phyloP scores from a whole-genome alignment of 768 basidiomycete species.

The Suillus americanus region DNA sequence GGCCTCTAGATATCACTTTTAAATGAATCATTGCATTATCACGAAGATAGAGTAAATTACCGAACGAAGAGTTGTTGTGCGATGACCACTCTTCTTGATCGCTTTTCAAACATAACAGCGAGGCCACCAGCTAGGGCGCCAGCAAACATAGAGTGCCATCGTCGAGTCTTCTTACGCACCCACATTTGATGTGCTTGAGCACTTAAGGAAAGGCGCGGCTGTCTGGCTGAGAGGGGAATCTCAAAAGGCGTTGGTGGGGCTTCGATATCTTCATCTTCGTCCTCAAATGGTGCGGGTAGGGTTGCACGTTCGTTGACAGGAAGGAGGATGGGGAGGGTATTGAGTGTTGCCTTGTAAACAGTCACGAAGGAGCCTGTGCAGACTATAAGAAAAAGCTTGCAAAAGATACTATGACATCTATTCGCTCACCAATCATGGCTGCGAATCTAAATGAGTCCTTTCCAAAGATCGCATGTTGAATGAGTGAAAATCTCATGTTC shows the following conservation, averaged over 20 bases:
- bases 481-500: constrained; percentile 58
- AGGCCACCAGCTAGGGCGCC: constrained; percentile 73
- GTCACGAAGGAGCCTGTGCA: constrained; percentile 67
- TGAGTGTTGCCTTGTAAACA: constrained; percentile 78
- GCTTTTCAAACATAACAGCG: constrained; percentile 78
- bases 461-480: constrained; percentile 84
- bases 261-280: constrained; percentile 25
- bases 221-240: constrained; percentile 30
- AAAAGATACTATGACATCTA: constrained; percentile 3
- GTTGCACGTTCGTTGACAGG: constrained; percentile 35
- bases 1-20: constrained; percentile 49
- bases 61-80: constrained; percentile 90
- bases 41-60: constrained; percentile 28
- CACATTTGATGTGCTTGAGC: constrained; percentile 63
- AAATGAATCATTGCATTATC: background rate
- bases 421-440: constrained; percentile 72
- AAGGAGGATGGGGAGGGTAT: constrained; percentile 71
- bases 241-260: constrained; percentile 11
- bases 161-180: constrained; percentile 62
- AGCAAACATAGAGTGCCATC: constrained; percentile 81
- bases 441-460: constrained; percentile 81
- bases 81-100: constrained; percentile 59
- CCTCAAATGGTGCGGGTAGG: constrained; percentile 30
- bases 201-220: constrained; percentile 57
- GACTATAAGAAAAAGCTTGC: background rate